Evolutionary conservation across 2,329 filamentous ascomycete species (phyloP).

Genomic region (Phialemonium atrogriseum): DNA sequence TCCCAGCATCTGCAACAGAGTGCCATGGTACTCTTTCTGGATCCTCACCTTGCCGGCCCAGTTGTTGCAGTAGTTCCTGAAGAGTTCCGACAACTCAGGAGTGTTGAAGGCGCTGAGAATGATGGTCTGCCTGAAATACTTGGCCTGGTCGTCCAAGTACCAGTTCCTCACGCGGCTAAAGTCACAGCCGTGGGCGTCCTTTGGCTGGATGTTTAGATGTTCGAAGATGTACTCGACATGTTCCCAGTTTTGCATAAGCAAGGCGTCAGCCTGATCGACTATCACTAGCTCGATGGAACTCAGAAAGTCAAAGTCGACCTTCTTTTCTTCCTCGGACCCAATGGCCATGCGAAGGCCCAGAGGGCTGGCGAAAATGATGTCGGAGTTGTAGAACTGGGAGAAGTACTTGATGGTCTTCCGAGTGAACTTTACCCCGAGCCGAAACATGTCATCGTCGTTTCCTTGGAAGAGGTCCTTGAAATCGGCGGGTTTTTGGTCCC

Average conservation of each 20-base stretch:
- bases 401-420: slow-evolving; percentile 94
- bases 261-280: slow-evolving; percentile 84
- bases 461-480: slow-evolving; percentile 86
- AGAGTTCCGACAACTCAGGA: slow-evolving; percentile 76
- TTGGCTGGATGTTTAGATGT: slow-evolving; percentile 84
- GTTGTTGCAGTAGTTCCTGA: slow-evolving; percentile 70
- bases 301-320: slow-evolving; percentile 78
- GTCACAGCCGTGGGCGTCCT: slow-evolving; percentile 84
- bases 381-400: slow-evolving; percentile 90
- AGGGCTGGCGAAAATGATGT: slow-evolving; percentile 87
- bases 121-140: slow-evolving; percentile 76
- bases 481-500: slow-evolving; percentile 70
- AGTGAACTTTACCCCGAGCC: slow-evolving; percentile 92
- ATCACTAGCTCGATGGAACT: slow-evolving; percentile 88
- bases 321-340: slow-evolving; percentile 60
- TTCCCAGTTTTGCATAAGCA: slow-evolving; percentile 98
- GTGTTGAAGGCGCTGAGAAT: slow-evolving; percentile 76
- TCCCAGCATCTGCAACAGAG: slow-evolving; percentile 60
- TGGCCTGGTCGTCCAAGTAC: slow-evolving; percentile 86
- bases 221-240: slow-evolving; percentile 88
- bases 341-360: slow-evolving; percentile 86
- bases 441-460: slow-evolving; percentile 96
- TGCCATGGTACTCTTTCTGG: slow-evolving; percentile 58
- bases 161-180: slow-evolving; percentile 83
- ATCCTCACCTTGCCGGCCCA: slow-evolving; percentile 71